Evolutionary conservation across 2,329 filamentous ascomycete genomes (phyloP).

Genomic region (Fulvia fulva): DNA sequence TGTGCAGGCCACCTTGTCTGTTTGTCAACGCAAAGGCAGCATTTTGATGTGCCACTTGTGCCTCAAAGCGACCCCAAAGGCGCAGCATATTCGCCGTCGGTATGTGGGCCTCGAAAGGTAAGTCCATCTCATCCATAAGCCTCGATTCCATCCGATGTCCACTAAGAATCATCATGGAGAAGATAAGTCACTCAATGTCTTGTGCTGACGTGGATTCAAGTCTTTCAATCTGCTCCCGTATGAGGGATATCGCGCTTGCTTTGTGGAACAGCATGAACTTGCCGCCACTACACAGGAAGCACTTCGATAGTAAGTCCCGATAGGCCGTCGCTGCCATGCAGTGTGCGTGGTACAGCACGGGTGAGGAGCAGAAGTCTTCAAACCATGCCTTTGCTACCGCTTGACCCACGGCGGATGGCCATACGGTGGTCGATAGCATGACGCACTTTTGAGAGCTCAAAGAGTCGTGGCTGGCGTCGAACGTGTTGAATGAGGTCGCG

Average conservation of each 20-base stretch:
- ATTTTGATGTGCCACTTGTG: not conserved
- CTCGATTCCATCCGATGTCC: not conserved
- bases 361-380: constrained; percentile 3
- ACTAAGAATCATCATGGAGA: not conserved
- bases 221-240: not conserved
- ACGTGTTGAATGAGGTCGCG: not conserved
- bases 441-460: not conserved
- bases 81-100: not conserved
- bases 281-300: not conserved
- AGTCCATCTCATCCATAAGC: not conserved
- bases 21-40: constrained; percentile 2
- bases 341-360: constrained; percentile 4
- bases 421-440: not conserved
- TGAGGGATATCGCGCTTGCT: not conserved
- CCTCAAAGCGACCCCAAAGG: not conserved
- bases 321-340: not conserved
- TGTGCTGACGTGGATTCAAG: not conserved
- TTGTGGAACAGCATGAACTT: not conserved
- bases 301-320: constrained; percentile 1
- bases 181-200: constrained; percentile 1
- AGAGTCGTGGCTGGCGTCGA: not conserved
- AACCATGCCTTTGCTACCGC: not conserved
- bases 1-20: not conserved
- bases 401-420: constrained; percentile 1
- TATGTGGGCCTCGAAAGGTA: not conserved